Evolutionary conservation across 306 rosid genomes (phyloP), one percentile per base, ranked within the genome.

Genomic region (Luffa acutangula): DNA sequence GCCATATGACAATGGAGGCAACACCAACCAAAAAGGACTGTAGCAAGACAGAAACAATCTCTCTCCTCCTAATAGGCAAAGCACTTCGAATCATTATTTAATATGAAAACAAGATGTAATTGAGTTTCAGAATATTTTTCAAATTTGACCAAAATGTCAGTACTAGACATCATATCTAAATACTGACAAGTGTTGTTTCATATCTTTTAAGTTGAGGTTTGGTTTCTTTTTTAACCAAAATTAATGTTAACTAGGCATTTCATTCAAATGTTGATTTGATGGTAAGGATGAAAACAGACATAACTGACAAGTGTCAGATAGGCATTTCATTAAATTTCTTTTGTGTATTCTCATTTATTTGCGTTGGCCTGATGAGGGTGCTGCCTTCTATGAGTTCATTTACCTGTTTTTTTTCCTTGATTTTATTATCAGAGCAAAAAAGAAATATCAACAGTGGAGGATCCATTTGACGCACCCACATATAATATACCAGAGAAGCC

Each of bases 401-500:
- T 63, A 75, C 86, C 58, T 78, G 69, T 45, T 74, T 42, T 66
- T n/a, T 37, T 77, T 48, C 56, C 36, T 8, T 62, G 52, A 65
- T 83, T 76, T 42, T 76, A 36, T 69, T 87, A 81, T 60, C 90
- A 96, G 99, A 78, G 83, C 62, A 90, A 86, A 86, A 96, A 93
- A 81, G 99, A 91, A 36, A 41, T 96, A 79, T 78, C 96, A n/a
- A 91, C 89, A 3, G 85, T 87, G 56, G 97, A 93, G 81, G 96
- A 93, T 85, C 94, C 98, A 48, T 96, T 91, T 81, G 90, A 86
- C 86, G 80, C 97, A 84, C 96, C 93, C 7, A 96, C 99, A 0
- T 89, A 93, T 85, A 91, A 93, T 64, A 96, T 96, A 86, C 98
- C 99, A 33, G 93, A 93, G 88, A 92, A 92, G 88, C 97, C 96